A percentile compares a stretch with the other conserved stretches of the same genome.
phyloP scores from a whole-genome alignment of 306 rosid species.

The Inga laurina region DNA sequence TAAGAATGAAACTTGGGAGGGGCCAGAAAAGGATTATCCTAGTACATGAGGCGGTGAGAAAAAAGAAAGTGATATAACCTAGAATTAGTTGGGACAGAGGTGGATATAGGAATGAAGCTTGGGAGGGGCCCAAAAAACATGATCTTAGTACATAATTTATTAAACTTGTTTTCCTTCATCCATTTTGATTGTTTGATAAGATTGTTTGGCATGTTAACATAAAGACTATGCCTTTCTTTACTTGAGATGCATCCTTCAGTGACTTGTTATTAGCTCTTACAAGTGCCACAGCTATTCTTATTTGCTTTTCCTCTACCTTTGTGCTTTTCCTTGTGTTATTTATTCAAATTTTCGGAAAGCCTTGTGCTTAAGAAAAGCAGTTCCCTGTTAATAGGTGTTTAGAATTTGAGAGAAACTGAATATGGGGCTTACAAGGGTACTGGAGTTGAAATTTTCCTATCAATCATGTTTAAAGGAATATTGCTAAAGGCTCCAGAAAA shows the following conservation, averaged over 20 bases:
- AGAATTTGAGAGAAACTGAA: neutral
- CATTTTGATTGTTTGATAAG: no score
- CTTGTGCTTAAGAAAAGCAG: neutral
- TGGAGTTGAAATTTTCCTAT: neutral
- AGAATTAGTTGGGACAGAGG: conserved; percentile 1
- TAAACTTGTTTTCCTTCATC: neutral
- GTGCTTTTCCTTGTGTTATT: neutral
- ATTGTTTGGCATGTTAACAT: no score
- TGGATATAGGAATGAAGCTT: conserved; percentile 7
- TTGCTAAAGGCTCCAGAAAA: neutral
- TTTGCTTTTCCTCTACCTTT: neutral
- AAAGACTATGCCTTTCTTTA: no score
- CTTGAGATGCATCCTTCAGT: no score
- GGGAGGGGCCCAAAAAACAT: neutral
- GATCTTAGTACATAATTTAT: no score
- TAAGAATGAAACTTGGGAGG: conserved; percentile 8
- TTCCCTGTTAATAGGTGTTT: neutral
- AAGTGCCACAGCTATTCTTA: neutral
- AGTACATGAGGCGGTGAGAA: no score
- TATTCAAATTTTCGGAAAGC: neutral
- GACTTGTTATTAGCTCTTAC: neutral
- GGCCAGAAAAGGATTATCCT: neutral
- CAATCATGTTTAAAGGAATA: neutral
- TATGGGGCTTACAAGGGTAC: neutral
- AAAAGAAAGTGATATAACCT: neutral